Conservation (phyloP, 2,329 filamentous ascomycete species). For the Penicillium sp. region DNA sequence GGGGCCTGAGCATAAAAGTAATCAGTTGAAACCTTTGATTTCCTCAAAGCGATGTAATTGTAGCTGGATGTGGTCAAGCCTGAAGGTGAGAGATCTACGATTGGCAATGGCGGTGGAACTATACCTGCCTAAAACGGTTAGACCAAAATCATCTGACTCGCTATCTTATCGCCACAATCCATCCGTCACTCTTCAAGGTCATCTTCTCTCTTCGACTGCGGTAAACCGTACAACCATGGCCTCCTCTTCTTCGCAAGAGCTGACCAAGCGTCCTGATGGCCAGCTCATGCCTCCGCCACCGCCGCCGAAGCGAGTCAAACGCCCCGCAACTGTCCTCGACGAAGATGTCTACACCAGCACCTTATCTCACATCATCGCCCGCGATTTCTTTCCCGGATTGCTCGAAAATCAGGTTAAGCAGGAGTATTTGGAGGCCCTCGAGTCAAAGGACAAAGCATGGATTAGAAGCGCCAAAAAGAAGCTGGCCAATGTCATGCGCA, state of each 20-base stretch:
- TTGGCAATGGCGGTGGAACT: not conserved
- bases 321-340: conserved; percentile 80
- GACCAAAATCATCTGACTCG: conserved; percentile 13
- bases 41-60: too few species aligned
- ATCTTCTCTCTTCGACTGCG: too few species aligned
- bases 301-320: conserved; percentile 80
- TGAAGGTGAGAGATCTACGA: not conserved
- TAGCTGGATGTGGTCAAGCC: too few species aligned
- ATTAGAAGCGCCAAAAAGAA: conserved; percentile 74
- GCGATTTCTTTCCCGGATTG: conserved; percentile 94
- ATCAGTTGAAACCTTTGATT: too few species aligned
- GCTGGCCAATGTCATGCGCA: conserved; percentile 70
- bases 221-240: conserved; percentile 24
- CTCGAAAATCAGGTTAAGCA: conserved; percentile 80
- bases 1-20: too few species aligned
- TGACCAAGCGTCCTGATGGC: conserved; percentile 37
- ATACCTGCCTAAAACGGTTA: conserved; percentile 9
- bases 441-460: conserved; percentile 80
- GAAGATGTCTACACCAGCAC: conserved; percentile 91
- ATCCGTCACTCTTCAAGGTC: not conserved
- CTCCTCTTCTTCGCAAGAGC: conserved; percentile 28
- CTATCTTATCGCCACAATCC: conserved; percentile 18
- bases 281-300: conserved; percentile 87
- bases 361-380: conserved; percentile 87
- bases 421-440: conserved; percentile 87